These are phyloP conservation scores for Rhizopus microsporus DNA, from an alignment of 371 early-diverging fungal species.

Conservation along the genomic window DNA sequence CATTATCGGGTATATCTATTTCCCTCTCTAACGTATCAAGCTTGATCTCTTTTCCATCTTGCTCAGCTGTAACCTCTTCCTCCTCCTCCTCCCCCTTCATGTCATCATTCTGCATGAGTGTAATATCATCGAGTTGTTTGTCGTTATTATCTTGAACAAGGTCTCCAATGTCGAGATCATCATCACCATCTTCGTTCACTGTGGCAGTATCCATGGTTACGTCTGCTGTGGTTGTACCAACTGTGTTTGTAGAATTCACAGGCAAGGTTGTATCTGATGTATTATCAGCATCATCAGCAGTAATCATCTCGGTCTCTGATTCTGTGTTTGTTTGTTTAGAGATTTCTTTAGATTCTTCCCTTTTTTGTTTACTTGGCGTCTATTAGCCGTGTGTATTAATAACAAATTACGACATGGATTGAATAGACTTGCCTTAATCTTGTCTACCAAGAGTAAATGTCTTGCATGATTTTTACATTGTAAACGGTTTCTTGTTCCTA, in stretches of 20 bases:
- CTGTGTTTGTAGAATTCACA: too few relatives aligned
- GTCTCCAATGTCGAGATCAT: neutral
- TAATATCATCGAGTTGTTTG: neutral
- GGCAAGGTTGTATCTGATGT: too few relatives aligned
- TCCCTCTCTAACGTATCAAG: neutral
- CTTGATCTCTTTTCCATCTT: neutral
- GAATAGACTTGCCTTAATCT: conserved; percentile 27
- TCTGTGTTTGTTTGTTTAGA: neutral
- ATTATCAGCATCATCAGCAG: neutral
- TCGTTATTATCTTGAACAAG: neutral
- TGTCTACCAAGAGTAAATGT: conserved; percentile 56
- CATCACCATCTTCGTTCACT: neutral
- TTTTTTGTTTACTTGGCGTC: neutral
- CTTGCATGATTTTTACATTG: conserved; percentile 75
- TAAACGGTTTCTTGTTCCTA: conserved; percentile 60
- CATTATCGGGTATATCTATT: conserved; percentile 13
- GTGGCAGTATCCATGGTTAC: neutral
- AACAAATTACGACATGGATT: neutral
- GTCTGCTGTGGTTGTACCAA: too few relatives aligned
- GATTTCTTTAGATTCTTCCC: neutral
- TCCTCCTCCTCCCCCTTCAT: neutral
- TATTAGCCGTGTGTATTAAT: neutral
- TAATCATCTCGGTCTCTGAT: neutral
- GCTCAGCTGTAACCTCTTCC: neutral
- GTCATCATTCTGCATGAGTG: neutral